These are phyloP conservation scores for Hypholoma sublateritium DNA, from an alignment of 768 basidiomycete genomes.

Conservation along the genomic window DNA sequence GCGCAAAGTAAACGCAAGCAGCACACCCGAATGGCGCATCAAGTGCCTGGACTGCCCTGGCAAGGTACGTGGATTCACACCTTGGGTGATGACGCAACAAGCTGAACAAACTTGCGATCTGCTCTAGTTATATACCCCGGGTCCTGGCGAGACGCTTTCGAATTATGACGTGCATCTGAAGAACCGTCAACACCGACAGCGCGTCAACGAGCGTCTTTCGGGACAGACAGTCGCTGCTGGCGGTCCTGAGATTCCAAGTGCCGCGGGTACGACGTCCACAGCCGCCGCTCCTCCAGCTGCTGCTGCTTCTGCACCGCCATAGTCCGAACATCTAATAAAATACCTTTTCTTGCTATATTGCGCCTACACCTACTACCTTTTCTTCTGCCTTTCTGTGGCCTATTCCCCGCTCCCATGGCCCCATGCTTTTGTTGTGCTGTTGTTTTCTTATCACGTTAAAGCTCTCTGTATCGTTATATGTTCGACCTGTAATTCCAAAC, in stretches of 20 bases:
- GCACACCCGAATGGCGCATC: constrained; percentile 83
- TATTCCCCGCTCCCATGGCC: too few relatives aligned
- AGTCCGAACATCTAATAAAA: too few relatives aligned
- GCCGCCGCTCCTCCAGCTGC: background rate
- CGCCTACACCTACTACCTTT: too few relatives aligned
- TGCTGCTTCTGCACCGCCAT: too few relatives aligned
- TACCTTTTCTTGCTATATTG: too few relatives aligned
- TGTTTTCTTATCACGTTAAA: too few relatives aligned
- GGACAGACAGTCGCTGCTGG: background rate
- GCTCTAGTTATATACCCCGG: constrained; percentile 81
- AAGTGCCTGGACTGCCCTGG: constrained; percentile 93
- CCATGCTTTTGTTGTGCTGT: too few relatives aligned
- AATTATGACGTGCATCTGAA: constrained; percentile 95
- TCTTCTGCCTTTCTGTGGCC: too few relatives aligned
- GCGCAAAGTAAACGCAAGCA: constrained; percentile 52
- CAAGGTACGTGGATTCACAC: constrained; percentile 55
- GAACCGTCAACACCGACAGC: constrained; percentile 77
- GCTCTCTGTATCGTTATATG: background rate
- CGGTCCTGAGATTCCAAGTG: too few relatives aligned
- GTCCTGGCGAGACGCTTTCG: constrained; percentile 79
- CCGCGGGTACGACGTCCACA: background rate
- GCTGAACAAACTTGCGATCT: constrained; percentile 2
- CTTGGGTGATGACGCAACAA: constrained; percentile 8
- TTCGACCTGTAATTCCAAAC: background rate
- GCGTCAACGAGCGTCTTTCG: constrained; percentile 61